Base-by-base conservation (phyloP, 257 asterid species). In the Craterostigma plantagineum region DNA sequence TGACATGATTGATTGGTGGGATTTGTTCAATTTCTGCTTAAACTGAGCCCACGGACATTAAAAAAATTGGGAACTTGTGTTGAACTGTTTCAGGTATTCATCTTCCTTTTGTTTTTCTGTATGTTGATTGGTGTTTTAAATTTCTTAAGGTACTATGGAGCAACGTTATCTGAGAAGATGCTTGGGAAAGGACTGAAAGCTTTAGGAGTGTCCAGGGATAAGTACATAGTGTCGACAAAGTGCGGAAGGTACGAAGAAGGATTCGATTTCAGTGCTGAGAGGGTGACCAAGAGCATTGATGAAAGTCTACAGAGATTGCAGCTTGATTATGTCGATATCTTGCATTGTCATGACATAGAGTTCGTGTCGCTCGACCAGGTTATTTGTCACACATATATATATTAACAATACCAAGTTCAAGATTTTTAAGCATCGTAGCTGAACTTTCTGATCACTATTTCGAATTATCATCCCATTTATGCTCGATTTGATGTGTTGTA, bases 281-380 rank as follows among this genome's bases (percentile, higher is more conserved):
- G 94, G 66, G 95, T 90, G 61, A 83, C 87, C 1, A 75, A 38
- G 62, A 90, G 95, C 61, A 72, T 90, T 37, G 92, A 77, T 36
- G 99, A 90, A 69, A 90, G 99, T 70, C 69, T 90, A 41, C 92
- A 75, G 41, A 77, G 95, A 45, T 63, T 90, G 81, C 99, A 90
- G 80, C 95, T 90, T 49, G 95, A 83, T 71, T 90, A 75, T 55
- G 95, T 90, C 7, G 99, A 90, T 70, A 77, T 90, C 54, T 53
- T 90, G 54, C 94, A 77, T 4, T 79, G 94, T 45, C 99, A 90
- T 64, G 99, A 90, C 60, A 90, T 90, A 35, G 99, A 90, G 49
- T 90, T 90, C 50, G 91, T 77, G 18, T 77, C 94, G 34, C 95
- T 90, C 14, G 94, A 83, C 62, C 94, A 79, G 99, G 99, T 90